Evolutionary conservation across 768 basidiomycete genomes (phyloP).

Genomic region (Podaxis carcinomalis): DNA sequence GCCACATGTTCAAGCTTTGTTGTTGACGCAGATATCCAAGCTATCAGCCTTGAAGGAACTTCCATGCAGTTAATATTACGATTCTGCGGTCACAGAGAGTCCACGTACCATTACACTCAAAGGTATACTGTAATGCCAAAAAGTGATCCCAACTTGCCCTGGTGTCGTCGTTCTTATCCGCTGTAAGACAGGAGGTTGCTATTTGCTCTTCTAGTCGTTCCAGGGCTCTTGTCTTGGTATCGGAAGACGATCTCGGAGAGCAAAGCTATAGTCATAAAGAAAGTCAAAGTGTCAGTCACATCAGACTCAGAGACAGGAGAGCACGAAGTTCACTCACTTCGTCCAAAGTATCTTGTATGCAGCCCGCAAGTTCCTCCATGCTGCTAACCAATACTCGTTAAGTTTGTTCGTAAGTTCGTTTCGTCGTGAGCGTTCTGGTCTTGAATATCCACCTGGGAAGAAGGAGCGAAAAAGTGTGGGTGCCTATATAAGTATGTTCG

Average conservation of each 20-base stretch:
- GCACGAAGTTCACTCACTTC: constrained; percentile 42
- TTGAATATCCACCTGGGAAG: constrained; percentile 11
- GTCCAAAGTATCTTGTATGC: constrained; percentile 61
- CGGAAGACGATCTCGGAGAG: constrained; percentile 54
- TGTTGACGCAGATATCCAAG: constrained; percentile 55
- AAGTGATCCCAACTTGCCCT: constrained; percentile 49
- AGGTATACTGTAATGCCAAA: constrained; percentile 67
- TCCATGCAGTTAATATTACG: background rate
- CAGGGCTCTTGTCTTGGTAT: constrained; percentile 52
- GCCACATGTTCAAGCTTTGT: constrained; percentile 45
- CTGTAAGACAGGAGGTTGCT: constrained; percentile 42
- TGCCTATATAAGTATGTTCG: constrained; percentile 21
- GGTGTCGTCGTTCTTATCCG: constrained; percentile 24
- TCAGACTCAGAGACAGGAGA: background rate
- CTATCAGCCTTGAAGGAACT: constrained; percentile 67
- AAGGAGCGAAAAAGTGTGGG: constrained; percentile 14
- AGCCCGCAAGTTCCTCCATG: constrained; percentile 34
- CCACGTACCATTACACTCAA: constrained; percentile 75
- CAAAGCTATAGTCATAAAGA: constrained; percentile 42
- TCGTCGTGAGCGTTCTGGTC: background rate
- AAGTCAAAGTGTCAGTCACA: constrained; percentile 4
- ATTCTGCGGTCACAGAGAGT: background rate
- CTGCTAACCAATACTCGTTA: constrained; percentile 12
- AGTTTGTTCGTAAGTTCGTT: background rate
- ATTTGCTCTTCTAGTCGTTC: constrained; percentile 50